Base-by-base conservation (phyloP, 2,329 filamentous ascomycete genomes). In the Diaporthe batatas region DNA sequence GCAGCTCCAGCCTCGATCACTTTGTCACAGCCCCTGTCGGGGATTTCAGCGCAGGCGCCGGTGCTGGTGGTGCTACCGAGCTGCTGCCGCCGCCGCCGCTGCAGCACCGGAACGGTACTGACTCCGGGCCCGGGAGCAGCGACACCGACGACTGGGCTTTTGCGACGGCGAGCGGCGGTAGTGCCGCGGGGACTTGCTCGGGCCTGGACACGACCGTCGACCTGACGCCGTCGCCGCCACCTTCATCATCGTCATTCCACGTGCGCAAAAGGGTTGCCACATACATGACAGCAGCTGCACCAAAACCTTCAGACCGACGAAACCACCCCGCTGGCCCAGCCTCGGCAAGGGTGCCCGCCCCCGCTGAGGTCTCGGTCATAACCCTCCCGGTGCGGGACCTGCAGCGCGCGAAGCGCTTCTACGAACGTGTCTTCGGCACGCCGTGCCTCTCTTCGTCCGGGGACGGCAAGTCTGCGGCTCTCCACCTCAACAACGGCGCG, bases 371-470 rank as follows among this genome's bases (percentile, higher is more conserved):
- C 29, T 23, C 65, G 10, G 14, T 32, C 25, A 51, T 73, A 29
- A 68, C 69, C 3, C 69, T 73, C 47, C 69, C 62, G 6, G 70
- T 71, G 12, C 69, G 64, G 2, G 69, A 73, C 59, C 59, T 73
- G 18, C 7, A 39, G 14, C 25, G 16, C 54, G 23, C 55, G 10
- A 44, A 18, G 8, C 18, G 23, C 39, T 73, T 73, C 55, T 72
- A 73, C 62, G 49, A 59, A n/a, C 54, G 2, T 29, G 62, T 57
- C 29, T 64, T 73, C 25, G 25, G 47, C 2, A 12, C 36, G 44
- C 29, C 62, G 11, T 23, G 59, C 14, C 25, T 29, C 54, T 29
- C 34, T 49, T 14, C 42, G 29, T 49, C 32, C 62, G 39, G 47
- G 14, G 54, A 51, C 54, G 29, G 10, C 12, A 29, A 6, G 32